These are phyloP conservation scores for Sporisorium exsertum DNA, from an alignment of 1,284 basidiomycete species.

Conservation along the genomic window DNA sequence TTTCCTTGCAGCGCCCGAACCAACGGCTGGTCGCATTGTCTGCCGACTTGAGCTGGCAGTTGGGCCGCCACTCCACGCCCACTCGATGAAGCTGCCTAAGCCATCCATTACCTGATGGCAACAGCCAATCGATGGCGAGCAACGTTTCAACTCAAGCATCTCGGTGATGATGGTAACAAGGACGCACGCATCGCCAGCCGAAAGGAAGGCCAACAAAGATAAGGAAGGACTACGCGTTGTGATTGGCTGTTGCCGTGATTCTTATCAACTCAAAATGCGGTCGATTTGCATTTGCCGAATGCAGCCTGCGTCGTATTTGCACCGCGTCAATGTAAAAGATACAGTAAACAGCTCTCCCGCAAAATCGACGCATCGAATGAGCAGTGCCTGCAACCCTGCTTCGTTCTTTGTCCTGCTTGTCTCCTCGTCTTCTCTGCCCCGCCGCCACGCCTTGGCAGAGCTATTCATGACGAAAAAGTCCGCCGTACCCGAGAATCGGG, in stretches of 20 bases:
- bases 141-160: too few species aligned
- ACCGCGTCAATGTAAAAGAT: slow-evolving; percentile 5
- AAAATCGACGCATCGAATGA: slow-evolving; percentile 1
- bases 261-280: slow-evolving; percentile 1
- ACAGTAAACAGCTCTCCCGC: not conserved
- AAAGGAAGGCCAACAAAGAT: not conserved
- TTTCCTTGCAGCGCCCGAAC: not conserved
- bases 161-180: too few species aligned
- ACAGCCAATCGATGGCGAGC: too few species aligned
- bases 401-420: not conserved
- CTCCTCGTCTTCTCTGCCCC: not conserved
- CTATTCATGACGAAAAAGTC: not conserved
- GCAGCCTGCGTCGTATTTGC: slow-evolving; percentile 2
- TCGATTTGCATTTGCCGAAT: not conserved
- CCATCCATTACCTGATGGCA: too few species aligned
- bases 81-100: not conserved
- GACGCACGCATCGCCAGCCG: not conserved
- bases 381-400: slow-evolving; percentile 2
- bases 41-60: not conserved
- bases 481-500: not conserved
- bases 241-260: not conserved
- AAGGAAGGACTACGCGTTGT: not conserved
- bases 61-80: not conserved
- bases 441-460: not conserved
- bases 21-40: not conserved